Base-by-base conservation (phyloP, 371 early-diverging fungal species). In the Mucor mucedo region DNA sequence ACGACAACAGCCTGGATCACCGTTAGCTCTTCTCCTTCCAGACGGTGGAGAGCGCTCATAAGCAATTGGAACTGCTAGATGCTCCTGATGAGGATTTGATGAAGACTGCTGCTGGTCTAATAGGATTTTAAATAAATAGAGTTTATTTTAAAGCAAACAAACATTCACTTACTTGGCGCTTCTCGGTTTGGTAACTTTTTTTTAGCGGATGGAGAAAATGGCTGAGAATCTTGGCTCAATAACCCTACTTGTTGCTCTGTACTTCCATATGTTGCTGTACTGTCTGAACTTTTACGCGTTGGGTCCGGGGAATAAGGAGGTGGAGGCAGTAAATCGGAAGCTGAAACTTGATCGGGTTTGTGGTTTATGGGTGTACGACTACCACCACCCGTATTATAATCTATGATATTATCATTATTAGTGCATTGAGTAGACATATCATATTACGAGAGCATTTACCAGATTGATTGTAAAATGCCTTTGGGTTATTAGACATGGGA, bases 391-490 rank as follows among this genome's bases (percentile, higher is more conserved):
- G 30, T 14, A 42, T 14, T 57, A 44, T 63, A 58, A 39, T 58
- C 59, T 58, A 35, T 21, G 45, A 30, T 6, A 30, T 32, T 21
- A 2, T 35, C 13, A 28, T 44, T n/a, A 28, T 52, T 56, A 33
- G 29, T 10, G 14, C 33, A 0, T 16, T n/a, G 14, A 58, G 52
- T 10, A 16, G 21, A 21, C 11, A 27, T 35, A 5, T 11, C 41
- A 42, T 35, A 21, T 29, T 21, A 21, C 21, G 21, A 14, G 16
- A 10, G 16, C 40, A 48, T n/a, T n/a, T 65, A 65, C 65, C 65
- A 48, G 65, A 14, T 55, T 65, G 59, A 29, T 65, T 65, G 47
- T 65, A 65, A 55, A 54, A 65, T 60, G 54, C 29, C 41, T 65
- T 65, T 21, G 65, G 65, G 44, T 58, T 63, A n/a, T 27, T 38